Conservation (phyloP, 1,284 basidiomycete genomes). For the Ceraceosorus bombacis region DNA sequence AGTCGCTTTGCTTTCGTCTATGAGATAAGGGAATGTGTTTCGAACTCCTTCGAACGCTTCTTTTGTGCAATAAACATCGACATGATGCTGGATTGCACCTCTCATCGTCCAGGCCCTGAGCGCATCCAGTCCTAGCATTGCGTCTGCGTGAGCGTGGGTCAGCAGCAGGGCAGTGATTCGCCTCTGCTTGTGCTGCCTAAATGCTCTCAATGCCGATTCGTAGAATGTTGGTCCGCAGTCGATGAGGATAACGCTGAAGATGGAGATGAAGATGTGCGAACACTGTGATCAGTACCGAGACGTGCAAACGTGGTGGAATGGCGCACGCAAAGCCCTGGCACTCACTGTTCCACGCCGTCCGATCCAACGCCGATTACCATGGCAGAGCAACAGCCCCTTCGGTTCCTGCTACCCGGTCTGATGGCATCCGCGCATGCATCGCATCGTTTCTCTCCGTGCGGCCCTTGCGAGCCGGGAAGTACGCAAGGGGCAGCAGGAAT, state of each 20-base stretch:
- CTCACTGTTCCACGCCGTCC: constrained; percentile 2
- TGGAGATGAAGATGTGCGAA: neutral
- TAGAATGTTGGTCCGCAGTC: constrained; percentile 47
- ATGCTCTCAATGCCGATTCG: constrained; percentile 24
- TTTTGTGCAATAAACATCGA: constrained; percentile 40
- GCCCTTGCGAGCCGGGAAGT: neutral
- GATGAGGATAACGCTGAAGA: constrained; percentile 25
- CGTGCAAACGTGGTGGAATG: too few species aligned
- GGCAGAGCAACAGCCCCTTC: constrained; percentile 31
- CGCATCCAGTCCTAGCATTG: constrained; percentile 41
- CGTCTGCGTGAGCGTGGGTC: constrained; percentile 44
- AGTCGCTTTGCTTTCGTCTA: constrained; percentile 32
- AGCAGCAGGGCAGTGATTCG: constrained; percentile 38
- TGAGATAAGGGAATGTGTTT: constrained; percentile 40
- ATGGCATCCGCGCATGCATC: constrained; percentile 35
- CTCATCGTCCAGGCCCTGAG: constrained; percentile 44
- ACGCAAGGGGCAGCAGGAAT: constrained; percentile 38
- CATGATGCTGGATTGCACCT: constrained; percentile 27
- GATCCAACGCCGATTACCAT: constrained; percentile 21
- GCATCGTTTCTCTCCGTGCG: constrained; percentile 10
- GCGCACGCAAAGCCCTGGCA: too few species aligned
- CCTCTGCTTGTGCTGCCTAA: constrained; percentile 25
- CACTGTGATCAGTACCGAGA: too few species aligned
- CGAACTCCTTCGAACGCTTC: constrained; percentile 31
- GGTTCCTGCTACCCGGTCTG: constrained; percentile 32